Conservation (phyloP, 495 filamentous ascomycete species). For the Penicillium lividum region DNA sequence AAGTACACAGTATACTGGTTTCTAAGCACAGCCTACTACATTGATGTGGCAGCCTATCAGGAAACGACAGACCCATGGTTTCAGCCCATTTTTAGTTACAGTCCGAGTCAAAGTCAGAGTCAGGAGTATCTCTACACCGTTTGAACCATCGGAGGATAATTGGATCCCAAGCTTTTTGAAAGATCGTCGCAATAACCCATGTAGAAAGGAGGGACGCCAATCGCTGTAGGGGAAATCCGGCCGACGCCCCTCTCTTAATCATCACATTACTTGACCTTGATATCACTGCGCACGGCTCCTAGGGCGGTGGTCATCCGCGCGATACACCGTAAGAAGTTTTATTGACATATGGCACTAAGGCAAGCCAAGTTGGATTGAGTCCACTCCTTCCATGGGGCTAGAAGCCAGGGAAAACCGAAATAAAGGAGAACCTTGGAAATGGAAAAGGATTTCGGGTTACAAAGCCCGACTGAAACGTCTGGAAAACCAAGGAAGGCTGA, state of each 20-base stretch:
- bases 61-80: constrained; percentile 20
- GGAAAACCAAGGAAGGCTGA: constrained; percentile 31
- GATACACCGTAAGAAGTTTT: constrained; percentile 29
- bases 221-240: constrained; percentile 11
- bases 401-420: constrained; percentile 1
- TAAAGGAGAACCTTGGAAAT: neutral
- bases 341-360: constrained; percentile 32
- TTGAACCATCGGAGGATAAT: constrained; percentile 8
- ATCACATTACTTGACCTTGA: constrained; percentile 4
- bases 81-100: constrained; percentile 12
- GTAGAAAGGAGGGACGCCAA: neutral
- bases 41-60: constrained; percentile 23
- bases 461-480: constrained; percentile 26
- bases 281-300: constrained; percentile 10
- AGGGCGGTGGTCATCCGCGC: constrained; percentile 19
- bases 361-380: constrained; percentile 26
- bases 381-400: constrained; percentile 23
- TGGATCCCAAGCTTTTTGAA: constrained; percentile 9
- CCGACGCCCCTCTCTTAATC: constrained; percentile 11
- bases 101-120: neutral
- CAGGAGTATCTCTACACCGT: neutral
- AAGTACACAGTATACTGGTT: constrained; percentile 1
- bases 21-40: constrained; percentile 18
- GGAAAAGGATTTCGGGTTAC: constrained; percentile 11
- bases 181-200: constrained; percentile 6